Evolutionary conservation across 1,139 yeast species (phyloP), one percentile per base, ranked within the genome.

Genomic region (Zygosaccharomyces sapae): DNA sequence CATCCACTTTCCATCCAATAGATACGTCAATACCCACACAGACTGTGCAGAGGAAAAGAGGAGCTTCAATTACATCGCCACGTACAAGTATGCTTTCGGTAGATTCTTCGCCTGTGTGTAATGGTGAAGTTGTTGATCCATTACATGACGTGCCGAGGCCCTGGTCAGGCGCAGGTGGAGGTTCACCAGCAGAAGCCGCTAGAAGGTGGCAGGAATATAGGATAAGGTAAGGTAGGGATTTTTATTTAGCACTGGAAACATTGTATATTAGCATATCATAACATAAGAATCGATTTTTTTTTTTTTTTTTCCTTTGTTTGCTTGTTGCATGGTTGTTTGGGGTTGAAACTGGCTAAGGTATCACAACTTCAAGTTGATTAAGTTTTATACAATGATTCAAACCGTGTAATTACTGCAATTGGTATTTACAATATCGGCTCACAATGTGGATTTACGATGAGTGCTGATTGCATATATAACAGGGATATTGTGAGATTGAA

Each of bases 11-110:
- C 46, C 10, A 36, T 46, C 56, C 56, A 1, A 45, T 52, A 19
- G 59, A 55, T 27, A 50, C 50, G 10, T 35, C 53, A 25, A 49
- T 48, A 7, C 51, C 54, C 7, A 47, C 51, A 5, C 48, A 46
- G 12, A 41, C 49, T 38, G 45, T 54, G 16, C 57, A 53, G 33
- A 48, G 47, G 38, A 52, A 54, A 37, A 51, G 59, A n/a, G 53
- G 54, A 29, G 53, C 59, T 7, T 40, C 47, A 9, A 44, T 53
- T 27, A 22, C 35, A n/a, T 33, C 44, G 27, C 45, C 52, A n/a
- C 33, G 29, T n/a, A 27, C 46, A 12, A 45, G 47, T 12, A n/a
- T 46, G 12, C 30, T 45, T 18, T 30, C 42, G 27, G 40, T 24
- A 16, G 48, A 48, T 7, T 34, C 30, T 34, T 30, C 35, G 4